Conservation (phyloP, 257 asterid genomes). For the Primulina huaijiensis region DNA sequence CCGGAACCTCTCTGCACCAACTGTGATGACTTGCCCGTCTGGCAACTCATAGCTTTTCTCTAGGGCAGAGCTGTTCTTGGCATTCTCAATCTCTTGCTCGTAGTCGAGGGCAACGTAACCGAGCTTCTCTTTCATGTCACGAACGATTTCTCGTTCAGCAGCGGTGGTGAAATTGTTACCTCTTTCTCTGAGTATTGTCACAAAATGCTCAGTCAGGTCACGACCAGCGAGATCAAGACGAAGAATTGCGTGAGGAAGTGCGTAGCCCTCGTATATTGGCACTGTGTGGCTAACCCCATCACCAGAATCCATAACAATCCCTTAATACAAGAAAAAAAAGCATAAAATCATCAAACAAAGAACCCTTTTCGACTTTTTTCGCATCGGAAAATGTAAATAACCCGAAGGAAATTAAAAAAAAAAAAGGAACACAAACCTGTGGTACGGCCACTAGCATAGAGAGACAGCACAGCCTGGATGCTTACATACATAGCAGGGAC, state of each 20-base stretch:
- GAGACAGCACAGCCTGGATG: slow-evolving; percentile 49
- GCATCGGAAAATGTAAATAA: background rate
- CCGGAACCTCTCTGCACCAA: slow-evolving; percentile 43
- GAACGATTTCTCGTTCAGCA: slow-evolving; percentile 42
- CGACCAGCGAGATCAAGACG: slow-evolving; percentile 39
- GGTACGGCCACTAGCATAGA: slow-evolving; percentile 52
- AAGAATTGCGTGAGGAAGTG: slow-evolving; percentile 39
- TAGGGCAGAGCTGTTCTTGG: slow-evolving; percentile 31
- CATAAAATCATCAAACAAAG: background rate
- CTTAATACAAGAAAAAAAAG: slow-evolving; percentile 3
- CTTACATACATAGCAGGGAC: slow-evolving; percentile 55
- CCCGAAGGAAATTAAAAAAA: background rate
- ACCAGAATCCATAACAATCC: slow-evolving; percentile 44
- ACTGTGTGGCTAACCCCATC: slow-evolving; percentile 44
- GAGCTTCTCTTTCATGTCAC: slow-evolving; percentile 39
- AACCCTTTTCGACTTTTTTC: background rate
- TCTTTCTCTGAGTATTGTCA: slow-evolving; percentile 33
- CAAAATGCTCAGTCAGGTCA: slow-evolving; percentile 35
- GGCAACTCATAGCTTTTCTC: slow-evolving; percentile 43
- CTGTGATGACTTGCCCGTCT: slow-evolving; percentile 39
- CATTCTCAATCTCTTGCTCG: slow-evolving; percentile 37
- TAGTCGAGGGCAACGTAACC: slow-evolving; percentile 38
- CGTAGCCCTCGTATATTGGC: slow-evolving; percentile 41
- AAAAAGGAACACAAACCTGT: slow-evolving; percentile 31
- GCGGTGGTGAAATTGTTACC: slow-evolving; percentile 38